Conservation (phyloP, 805 yeast genomes). For the Pichia gijzeniarum region DNA sequence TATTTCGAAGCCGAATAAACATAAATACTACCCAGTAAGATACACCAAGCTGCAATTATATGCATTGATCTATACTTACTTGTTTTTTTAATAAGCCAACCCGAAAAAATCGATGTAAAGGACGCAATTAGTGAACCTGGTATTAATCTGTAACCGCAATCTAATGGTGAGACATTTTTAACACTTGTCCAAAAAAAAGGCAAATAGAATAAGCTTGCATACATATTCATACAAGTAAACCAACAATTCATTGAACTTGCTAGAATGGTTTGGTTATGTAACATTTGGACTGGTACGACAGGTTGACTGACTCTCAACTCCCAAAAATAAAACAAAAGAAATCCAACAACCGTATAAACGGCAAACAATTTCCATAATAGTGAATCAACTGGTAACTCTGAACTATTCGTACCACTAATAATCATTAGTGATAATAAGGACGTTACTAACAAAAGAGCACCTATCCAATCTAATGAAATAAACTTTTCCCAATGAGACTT, state of each 20-base stretch:
- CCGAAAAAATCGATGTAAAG: slow-evolving; percentile 59
- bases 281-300: slow-evolving; percentile 55
- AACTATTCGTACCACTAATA: slow-evolving; percentile 62
- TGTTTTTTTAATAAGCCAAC: slow-evolving; percentile 58
- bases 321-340: slow-evolving; percentile 15
- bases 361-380: slow-evolving; percentile 32
- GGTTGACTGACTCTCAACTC: slow-evolving; percentile 41
- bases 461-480: slow-evolving; percentile 43
- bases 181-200: slow-evolving; percentile 51
- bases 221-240: slow-evolving; percentile 64
- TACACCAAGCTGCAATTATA: slow-evolving; percentile 31
- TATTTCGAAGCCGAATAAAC: slow-evolving; percentile 22
- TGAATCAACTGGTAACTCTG: slow-evolving; percentile 42
- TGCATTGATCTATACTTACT: slow-evolving; percentile 55
- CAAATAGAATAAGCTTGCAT: slow-evolving; percentile 56
- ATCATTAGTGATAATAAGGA: slow-evolving; percentile 52
- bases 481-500: slow-evolving; percentile 30
- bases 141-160: slow-evolving; percentile 37
- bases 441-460: slow-evolving; percentile 51
- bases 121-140: slow-evolving; percentile 65
- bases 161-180: slow-evolving; percentile 23
- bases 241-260: slow-evolving; percentile 63
- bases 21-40: slow-evolving; percentile 41
- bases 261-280: slow-evolving; percentile 52
- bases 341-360: slow-evolving; percentile 12